Percentiles rank a stretch among this genome's conserved stretches.
Conservation (phyloP, 1,284 basidiomycete genomes). For the Meripilus lineatus region DNA sequence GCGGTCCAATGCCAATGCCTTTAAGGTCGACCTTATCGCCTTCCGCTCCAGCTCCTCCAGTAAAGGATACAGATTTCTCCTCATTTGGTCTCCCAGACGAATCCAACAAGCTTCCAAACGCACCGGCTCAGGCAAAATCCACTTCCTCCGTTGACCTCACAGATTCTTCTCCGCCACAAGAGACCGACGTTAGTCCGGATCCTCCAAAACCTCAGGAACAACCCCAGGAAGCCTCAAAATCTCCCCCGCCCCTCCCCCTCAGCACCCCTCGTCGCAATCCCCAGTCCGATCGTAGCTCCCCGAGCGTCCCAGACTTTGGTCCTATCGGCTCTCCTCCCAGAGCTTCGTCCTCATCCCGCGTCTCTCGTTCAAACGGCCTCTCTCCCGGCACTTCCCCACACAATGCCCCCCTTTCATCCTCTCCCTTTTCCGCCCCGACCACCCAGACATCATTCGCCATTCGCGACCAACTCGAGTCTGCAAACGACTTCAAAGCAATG, state of each 20-base stretch:
- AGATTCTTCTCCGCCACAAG: conserved; percentile 9
- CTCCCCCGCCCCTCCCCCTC: conserved; percentile 42
- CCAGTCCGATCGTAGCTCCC: conserved; percentile 24
- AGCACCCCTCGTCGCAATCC: conserved; percentile 41
- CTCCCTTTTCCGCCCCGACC: conserved; percentile 69
- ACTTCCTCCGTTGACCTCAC: conserved; percentile 15
- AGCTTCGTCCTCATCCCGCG: conserved; percentile 33
- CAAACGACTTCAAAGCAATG: conserved; percentile 31
- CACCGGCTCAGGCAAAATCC: conserved; percentile 39
- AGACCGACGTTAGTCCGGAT: conserved; percentile 7
- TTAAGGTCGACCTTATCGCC: conserved; percentile 70
- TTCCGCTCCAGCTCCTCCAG: conserved; percentile 71
- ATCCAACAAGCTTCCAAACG: conserved; percentile 39
- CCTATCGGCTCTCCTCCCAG: conserved; percentile 73
- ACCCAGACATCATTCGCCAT: conserved; percentile 51
- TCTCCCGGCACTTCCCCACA: conserved; percentile 47
- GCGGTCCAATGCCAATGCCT: conserved; percentile 58
- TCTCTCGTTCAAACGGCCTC: conserved; percentile 36
- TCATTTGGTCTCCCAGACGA: conserved; percentile 61
- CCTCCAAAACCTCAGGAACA: conserved; percentile 8
- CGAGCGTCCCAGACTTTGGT: conserved; percentile 52
- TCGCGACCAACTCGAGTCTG: conserved; percentile 29
- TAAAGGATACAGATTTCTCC: conserved; percentile 72
- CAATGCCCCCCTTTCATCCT: conserved; percentile 40
- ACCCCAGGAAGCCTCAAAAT: conserved; percentile 5